Conservation (phyloP, 176 grass and related monocot species). For the Tuctoria greenei region DNA sequence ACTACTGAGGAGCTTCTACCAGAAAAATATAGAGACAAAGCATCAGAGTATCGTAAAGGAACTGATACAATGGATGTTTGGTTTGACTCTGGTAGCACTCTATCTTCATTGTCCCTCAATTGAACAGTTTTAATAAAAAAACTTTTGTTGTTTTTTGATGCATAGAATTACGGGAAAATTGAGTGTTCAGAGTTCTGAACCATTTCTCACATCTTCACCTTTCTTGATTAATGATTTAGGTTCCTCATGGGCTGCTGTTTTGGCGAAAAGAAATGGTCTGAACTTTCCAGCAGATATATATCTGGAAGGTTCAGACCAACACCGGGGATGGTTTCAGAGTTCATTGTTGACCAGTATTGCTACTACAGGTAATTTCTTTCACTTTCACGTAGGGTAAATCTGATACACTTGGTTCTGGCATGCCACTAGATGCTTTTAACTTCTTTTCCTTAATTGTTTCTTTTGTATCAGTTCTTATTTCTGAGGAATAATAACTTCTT, state of each 20-base stretch:
- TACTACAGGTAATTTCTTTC: constrained; percentile 68
- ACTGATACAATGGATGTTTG: constrained; percentile 99
- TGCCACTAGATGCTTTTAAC: not conserved
- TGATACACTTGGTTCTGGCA: constrained; percentile 17
- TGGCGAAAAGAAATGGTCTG: constrained; percentile 72
- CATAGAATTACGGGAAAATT: not conserved
- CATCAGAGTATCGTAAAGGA: constrained; percentile 81
- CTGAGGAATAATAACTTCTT: not conserved
- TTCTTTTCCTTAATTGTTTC: not conserved
- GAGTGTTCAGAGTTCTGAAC: not conserved
- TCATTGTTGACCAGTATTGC: constrained; percentile 94
- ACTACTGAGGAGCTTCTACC: constrained; percentile 88
- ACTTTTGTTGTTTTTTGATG: not conserved
- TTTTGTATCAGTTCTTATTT: not conserved
- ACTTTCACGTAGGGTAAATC: not conserved
- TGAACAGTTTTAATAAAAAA: not conserved
- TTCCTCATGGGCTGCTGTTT: constrained; percentile 93
- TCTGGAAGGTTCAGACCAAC: constrained; percentile 97
- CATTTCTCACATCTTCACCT: constrained; percentile 25
- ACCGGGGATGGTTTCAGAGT: constrained; percentile 98
- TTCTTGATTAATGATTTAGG: constrained; percentile 54
- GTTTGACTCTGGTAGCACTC: constrained; percentile 87
- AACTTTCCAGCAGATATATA: constrained; percentile 86
- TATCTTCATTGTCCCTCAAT: constrained; percentile 25
- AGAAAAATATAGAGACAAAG: constrained; percentile 68